phyloP scores from a whole-genome alignment of 352 stramenopile species.

The Globisporangium perplexum region DNA sequence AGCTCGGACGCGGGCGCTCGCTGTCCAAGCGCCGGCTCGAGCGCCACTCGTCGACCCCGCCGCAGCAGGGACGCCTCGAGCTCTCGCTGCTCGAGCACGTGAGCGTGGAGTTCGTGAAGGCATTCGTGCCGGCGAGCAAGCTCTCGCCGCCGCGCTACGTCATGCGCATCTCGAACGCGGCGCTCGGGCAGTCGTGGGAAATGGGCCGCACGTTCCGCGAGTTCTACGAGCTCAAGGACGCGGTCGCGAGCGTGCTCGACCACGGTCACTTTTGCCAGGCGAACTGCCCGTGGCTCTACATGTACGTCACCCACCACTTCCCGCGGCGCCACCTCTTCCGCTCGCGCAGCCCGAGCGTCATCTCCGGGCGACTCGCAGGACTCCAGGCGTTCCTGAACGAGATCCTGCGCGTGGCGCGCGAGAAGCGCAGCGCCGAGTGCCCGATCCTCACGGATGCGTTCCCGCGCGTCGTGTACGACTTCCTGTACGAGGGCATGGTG shows the following conservation, averaged over 20 bases:
- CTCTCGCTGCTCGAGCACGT: conserved; percentile 68
- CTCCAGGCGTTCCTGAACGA: conserved; percentile 68
- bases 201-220: conserved; percentile 75
- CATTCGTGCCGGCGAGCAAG: conserved; percentile 66
- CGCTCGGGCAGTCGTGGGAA: conserved; percentile 68
- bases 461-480: conserved; percentile 69
- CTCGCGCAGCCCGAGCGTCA: conserved; percentile 55
- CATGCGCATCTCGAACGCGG: conserved; percentile 71
- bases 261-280: conserved; percentile 77
- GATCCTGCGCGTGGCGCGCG: conserved; percentile 49
- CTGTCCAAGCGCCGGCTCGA: conserved; percentile 51
- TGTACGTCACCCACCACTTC: conserved; percentile 76
- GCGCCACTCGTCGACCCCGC: conserved; percentile 30
- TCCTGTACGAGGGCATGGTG: conserved; percentile 80
- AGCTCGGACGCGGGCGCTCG: conserved; percentile 19
- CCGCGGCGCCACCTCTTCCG: conserved; percentile 70
- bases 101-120: conserved; percentile 79
- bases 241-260: conserved; percentile 44
- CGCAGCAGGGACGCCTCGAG: conserved; percentile 41
- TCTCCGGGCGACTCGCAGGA: conserved; percentile 48
- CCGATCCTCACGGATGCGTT: conserved; percentile 46
- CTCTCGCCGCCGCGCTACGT: conserved; percentile 63
- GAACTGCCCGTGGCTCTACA: conserved; percentile 84
- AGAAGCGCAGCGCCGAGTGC: conserved; percentile 62
- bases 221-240: conserved; percentile 76